Percentiles rank a stretch among this genome's conserved stretches.
Evolutionary conservation across 306 rosid genomes (phyloP).

Genomic region (Pyrus betulifolia): DNA sequence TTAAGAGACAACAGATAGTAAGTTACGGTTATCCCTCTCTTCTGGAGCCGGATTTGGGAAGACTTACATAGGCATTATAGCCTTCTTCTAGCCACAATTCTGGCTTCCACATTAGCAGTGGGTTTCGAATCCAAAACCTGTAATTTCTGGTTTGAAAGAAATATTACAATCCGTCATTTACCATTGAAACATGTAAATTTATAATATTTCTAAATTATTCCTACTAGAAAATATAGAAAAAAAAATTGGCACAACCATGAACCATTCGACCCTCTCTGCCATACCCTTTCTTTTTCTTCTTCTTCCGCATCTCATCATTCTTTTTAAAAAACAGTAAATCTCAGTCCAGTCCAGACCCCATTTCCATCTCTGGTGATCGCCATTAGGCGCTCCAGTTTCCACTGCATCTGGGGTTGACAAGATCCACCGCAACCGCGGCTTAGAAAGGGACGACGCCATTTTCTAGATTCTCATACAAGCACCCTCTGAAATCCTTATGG

Average conservation of each 20-base stretch:
- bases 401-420: slow-evolving; percentile 19
- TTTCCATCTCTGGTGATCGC: slow-evolving; percentile 41
- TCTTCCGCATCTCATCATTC: too few relatives aligned
- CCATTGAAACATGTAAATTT: too few relatives aligned
- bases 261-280: too few relatives aligned
- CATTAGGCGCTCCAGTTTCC: slow-evolving; percentile 16
- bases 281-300: too few relatives aligned
- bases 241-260: too few relatives aligned
- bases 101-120: too few relatives aligned
- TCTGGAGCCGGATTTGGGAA: rapidly evolving
- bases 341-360: neutral
- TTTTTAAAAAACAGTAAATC: too few relatives aligned
- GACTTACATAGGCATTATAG: too few relatives aligned
- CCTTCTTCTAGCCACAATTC: rapidly evolving
- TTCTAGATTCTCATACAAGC: slow-evolving; percentile 52
- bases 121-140: rapidly evolving
- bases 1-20: too few relatives aligned
- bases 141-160: rapidly evolving
- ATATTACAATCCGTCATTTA: rapidly evolving
- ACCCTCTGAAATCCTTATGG: slow-evolving; percentile 67
- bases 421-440: neutral
- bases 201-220: too few relatives aligned
- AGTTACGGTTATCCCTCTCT: rapidly evolving
- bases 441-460: slow-evolving; percentile 29
- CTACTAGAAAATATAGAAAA: too few relatives aligned